Conservation (phyloP, 371 early-diverging fungal species). For the Mucor saturninus region DNA sequence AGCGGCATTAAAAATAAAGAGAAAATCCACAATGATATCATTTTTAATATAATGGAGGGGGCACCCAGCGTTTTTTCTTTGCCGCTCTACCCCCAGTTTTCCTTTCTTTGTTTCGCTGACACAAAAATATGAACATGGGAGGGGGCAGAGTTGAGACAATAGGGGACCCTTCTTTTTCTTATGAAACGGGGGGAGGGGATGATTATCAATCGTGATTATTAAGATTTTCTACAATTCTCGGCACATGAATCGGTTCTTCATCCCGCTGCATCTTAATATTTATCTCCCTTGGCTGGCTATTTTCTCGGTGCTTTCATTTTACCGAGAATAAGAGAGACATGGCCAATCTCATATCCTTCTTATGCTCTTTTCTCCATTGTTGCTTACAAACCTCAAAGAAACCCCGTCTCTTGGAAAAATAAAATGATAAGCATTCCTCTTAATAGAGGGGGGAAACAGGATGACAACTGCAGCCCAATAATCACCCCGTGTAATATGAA, state of each 20-base stretch:
- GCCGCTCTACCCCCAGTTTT: too few relatives aligned
- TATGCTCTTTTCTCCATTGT: not conserved
- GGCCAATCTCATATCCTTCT: not conserved
- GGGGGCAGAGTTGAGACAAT: too few relatives aligned
- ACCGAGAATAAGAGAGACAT: not conserved
- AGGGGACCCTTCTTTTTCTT: too few relatives aligned
- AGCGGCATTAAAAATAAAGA: slow-evolving; percentile 1
- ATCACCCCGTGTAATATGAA: not conserved
- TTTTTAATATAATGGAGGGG: not conserved
- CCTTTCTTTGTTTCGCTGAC: too few relatives aligned
- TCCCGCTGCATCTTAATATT: not conserved
- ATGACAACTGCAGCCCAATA: not conserved
- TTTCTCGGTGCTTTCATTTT: slow-evolving; percentile 3
- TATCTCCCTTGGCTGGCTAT: not conserved
- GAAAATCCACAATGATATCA: not conserved
- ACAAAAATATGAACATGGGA: too few relatives aligned
- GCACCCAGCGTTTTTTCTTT: not conserved
- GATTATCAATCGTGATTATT: not conserved
- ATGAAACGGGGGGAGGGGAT: not conserved
- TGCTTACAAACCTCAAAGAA: not conserved
- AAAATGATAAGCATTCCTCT: too few relatives aligned
- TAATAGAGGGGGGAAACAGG: too few relatives aligned
- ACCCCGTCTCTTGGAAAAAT: not conserved
- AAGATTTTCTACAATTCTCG: not conserved
- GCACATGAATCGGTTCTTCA: not conserved